A percentile compares a stretch with the other conserved stretches of the same genome.
Evolutionary conservation across 2,329 filamentous ascomycete species (phyloP).

Genomic region (Penicillium sp.): DNA sequence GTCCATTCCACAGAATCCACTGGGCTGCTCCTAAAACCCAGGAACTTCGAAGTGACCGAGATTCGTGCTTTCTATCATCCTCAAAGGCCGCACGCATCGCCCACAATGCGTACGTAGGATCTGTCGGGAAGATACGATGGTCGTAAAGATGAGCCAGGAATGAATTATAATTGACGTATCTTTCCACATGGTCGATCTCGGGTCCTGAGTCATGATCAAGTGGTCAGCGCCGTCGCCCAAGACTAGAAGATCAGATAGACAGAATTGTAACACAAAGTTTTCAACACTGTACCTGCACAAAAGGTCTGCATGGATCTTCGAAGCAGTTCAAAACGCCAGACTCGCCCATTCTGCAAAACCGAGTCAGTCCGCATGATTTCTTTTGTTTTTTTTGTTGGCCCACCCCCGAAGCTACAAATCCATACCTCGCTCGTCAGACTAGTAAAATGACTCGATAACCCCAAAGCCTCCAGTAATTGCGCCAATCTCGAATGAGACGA

Average conservation of each 20-base stretch:
- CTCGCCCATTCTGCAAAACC: background rate
- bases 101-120: slow-evolving; percentile 3
- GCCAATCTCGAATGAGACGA: background rate
- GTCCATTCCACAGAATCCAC: slow-evolving; percentile 3
- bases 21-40: slow-evolving; percentile 1
- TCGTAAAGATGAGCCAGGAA: slow-evolving; percentile 4
- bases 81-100: slow-evolving; percentile 4
- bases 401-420: background rate
- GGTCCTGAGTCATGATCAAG: background rate
- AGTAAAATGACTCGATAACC: slow-evolving; percentile 2
- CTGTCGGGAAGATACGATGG: slow-evolving; percentile 1
- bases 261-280: too few relatives aligned
- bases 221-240: background rate
- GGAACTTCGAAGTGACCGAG: background rate
- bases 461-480: slow-evolving; percentile 1
- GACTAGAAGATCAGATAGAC: too few relatives aligned
- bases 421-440: background rate
- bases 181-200: background rate
- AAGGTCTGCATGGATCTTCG: background rate
- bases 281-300: background rate
- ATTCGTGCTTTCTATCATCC: background rate
- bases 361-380: background rate
- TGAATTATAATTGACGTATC: slow-evolving; percentile 3
- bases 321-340: slow-evolving; percentile 1
- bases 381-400: too few relatives aligned